Base-by-base conservation (phyloP, 345 rosid species). In the Schrenkiella parvula region DNA sequence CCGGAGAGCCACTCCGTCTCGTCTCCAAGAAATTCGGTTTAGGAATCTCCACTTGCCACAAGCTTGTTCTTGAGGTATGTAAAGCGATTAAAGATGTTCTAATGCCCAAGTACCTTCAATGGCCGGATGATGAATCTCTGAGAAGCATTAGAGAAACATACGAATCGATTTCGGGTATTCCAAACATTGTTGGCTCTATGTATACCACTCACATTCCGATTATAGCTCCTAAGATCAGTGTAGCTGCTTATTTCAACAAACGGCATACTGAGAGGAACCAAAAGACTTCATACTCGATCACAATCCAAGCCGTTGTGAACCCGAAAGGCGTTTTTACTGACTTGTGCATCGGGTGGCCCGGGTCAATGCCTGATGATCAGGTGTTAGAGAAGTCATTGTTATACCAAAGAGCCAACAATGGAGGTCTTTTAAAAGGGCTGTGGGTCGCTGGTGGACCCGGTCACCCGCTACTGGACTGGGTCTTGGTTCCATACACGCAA, bases 321-420 rank as follows among this genome's bases (percentile, higher is more conserved):
- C 88, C 85, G 0, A 85, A 51, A n/a, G 91, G 93, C 0, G 88
- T 86, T 12, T 88, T 90, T 47, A 86, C 89, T 2, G 96, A 88
- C 78, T 89, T 90, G n/a, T 90, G 93, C 32, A 88, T 88, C 6
- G 96, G 96, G 0, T 90, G 96, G 93, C 96, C 96, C 0, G 96
- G 96, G 18, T 90, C 96, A 6, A 88, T 90, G 93, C 79, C 84
- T 44, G 89, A 90, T 79, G 93, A 88, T 72, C 85, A 88, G 60
- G 93, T 90, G 34, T 57, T 90, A 25, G 96, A 90, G 81, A 88
- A 86, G 82, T 88, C 93, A 6, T 84, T 89, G 62, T 64, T 90
- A 43, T 79, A 75, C 41, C 91, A 90, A 35, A 83, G 96, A 68
- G 96, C 93, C 2, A 84, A 72, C 66, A 82, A 87, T n/a, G 89